These are phyloP conservation scores for Penicillium hesseltinei DNA, from an alignment of 2,329 filamentous ascomycete species.

Conservation along the genomic window DNA sequence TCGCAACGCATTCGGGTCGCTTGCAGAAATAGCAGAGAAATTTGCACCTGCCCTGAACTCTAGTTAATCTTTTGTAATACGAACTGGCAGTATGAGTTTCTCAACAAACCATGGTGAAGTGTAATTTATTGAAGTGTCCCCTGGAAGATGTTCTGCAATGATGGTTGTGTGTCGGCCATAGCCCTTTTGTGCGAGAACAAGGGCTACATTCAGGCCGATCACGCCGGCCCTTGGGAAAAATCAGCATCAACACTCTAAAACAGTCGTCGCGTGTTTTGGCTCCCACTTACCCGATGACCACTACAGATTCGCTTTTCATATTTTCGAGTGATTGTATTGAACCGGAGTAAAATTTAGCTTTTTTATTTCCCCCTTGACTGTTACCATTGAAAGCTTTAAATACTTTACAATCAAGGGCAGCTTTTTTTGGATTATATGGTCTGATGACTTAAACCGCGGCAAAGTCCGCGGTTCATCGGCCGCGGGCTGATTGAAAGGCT, in stretches of 20 bases:
- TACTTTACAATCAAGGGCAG: background rate
- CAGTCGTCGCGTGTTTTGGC: background rate
- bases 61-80: background rate
- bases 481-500: background rate
- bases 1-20: constrained; percentile 42
- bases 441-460: background rate
- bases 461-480: background rate
- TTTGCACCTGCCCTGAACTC: constrained; percentile 44
- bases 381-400: background rate
- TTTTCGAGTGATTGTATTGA: background rate
- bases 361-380: background rate
- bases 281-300: constrained; percentile 1
- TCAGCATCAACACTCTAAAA: background rate
- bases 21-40: constrained; percentile 47
- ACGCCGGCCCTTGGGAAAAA: background rate
- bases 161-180: constrained; percentile 27
- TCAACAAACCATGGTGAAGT: constrained; percentile 42
- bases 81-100: background rate
- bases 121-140: constrained; percentile 41
- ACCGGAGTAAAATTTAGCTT: background rate
- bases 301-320: constrained; percentile 6
- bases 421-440: background rate
- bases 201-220: constrained; percentile 6
- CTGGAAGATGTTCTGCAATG: constrained; percentile 44
- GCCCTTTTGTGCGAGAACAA: constrained; percentile 4